These are phyloP conservation scores for Pseudogymnoascus pannorum DNA, from an alignment of 2,329 filamentous ascomycete species.

Conservation along the genomic window DNA sequence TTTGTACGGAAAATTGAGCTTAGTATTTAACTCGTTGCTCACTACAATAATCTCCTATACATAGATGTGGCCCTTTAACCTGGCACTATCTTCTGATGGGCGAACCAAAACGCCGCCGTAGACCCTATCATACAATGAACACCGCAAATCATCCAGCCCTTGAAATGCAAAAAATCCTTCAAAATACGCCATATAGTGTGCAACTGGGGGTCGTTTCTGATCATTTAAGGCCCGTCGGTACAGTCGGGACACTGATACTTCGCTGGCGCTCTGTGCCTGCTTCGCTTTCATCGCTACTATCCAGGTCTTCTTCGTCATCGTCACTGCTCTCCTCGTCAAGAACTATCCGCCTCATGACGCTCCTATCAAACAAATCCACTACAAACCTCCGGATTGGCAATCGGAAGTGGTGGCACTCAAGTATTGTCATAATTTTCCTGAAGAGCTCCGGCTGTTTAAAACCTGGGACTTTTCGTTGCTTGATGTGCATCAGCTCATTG, in stretches of 20 bases:
- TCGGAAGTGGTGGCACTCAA: conserved; percentile 85
- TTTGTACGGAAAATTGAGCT: not conserved
- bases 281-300: conserved; percentile 36
- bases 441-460: conserved; percentile 76
- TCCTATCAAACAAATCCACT: conserved; percentile 89
- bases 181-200: conserved; percentile 8
- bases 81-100: not conserved
- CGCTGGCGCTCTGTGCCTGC: conserved; percentile 47
- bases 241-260: conserved; percentile 36
- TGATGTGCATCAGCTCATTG: conserved; percentile 72
- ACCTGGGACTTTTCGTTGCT: conserved; percentile 62
- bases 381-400: conserved; percentile 82
- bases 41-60: not conserved
- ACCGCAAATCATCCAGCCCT: conserved; percentile 1
- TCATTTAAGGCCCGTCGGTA: not conserved
- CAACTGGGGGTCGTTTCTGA: conserved; percentile 3
- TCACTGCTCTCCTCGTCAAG: conserved; percentile 51
- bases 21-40: conserved; percentile 4
- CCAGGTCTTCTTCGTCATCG: conserved; percentile 27
- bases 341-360: conserved; percentile 75
- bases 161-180: conserved; percentile 2
- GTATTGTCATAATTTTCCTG: conserved; percentile 72
- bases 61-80: not conserved
- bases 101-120: conserved; percentile 3
- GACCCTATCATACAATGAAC: conserved; percentile 1